These are phyloP conservation scores for Aegilops longissima DNA, from an alignment of 176 grass and related monocot species.

Conservation along the genomic window DNA sequence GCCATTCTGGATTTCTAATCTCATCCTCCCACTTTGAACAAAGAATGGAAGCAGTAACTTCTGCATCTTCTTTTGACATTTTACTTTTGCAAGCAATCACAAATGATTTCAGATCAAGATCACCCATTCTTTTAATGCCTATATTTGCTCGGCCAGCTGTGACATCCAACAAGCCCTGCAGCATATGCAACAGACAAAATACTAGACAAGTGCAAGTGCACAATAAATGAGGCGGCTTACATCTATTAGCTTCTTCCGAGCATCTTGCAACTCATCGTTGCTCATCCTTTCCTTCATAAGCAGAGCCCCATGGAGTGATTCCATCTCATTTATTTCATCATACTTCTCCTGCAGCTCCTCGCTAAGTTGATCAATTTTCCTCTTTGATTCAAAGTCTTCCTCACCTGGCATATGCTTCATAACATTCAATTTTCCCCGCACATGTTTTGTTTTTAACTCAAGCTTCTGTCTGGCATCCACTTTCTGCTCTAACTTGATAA, in stretches of 20 bases:
- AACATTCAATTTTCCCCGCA: slow-evolving; percentile 42
- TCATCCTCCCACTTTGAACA: slow-evolving; percentile 63
- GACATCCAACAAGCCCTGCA: not conserved
- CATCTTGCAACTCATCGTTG: slow-evolving; percentile 57
- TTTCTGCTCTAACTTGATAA: slow-evolving; percentile 43
- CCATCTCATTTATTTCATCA: slow-evolving; percentile 38
- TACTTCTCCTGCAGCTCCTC: slow-evolving; percentile 53
- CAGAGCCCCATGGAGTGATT: slow-evolving; percentile 43
- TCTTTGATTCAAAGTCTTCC: slow-evolving; percentile 31
- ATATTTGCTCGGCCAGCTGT: not conserved
- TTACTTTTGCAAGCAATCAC: slow-evolving; percentile 38
- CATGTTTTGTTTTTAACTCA: slow-evolving; percentile 47
- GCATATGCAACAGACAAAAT: not conserved
- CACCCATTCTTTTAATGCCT: slow-evolving; percentile 57
- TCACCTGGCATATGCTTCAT: slow-evolving; percentile 42
- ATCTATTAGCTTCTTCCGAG: slow-evolving; percentile 42
- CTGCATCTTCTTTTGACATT: slow-evolving; percentile 38
- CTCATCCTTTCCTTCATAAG: slow-evolving; percentile 47
- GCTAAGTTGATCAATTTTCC: slow-evolving; percentile 35
- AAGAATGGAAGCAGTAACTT: slow-evolving; percentile 23
- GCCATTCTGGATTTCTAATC: slow-evolving; percentile 51
- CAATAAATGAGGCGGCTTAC: not conserved
- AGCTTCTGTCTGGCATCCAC: slow-evolving; percentile 47
- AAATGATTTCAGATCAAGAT: slow-evolving; percentile 55
- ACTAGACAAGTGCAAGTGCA: not conserved